Percentiles rank a stretch among this genome's conserved stretches.
Evolutionary conservation across 176 grass and related monocot species (phyloP).

Genomic region (Triticum turgidum): DNA sequence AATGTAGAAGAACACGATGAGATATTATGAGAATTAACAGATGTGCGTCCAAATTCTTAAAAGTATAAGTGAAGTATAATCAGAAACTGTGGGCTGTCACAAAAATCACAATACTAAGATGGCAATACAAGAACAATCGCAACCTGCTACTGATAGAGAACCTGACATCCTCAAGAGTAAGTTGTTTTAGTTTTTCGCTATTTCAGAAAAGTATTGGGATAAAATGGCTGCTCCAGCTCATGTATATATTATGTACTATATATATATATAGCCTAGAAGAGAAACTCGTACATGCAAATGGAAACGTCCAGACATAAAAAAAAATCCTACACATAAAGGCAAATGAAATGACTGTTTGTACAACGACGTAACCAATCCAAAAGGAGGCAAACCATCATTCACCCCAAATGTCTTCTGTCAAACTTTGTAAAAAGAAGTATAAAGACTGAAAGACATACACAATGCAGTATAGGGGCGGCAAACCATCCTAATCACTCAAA

Average conservation of each 20-base stretch:
- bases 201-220: neutral
- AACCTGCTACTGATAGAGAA: neutral
- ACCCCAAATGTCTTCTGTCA: neutral
- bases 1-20: neutral
- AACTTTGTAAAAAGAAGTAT: neutral
- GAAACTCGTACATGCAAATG: slow-evolving; percentile 2
- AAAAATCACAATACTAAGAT: neutral
- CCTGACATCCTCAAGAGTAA: slow-evolving; percentile 10
- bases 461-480: neutral
- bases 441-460: neutral
- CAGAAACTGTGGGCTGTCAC: neutral
- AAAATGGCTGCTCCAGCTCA: slow-evolving; percentile 14
- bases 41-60: neutral
- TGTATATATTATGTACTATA: neutral
- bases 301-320: neutral
- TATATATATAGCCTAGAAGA: neutral
- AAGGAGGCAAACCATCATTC: neutral
- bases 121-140: neutral
- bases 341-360: slow-evolving; percentile 19
- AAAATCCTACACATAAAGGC: neutral
- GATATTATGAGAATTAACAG: neutral
- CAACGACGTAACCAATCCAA: neutral
- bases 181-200: neutral
- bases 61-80: neutral
- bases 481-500: neutral